Evolutionary conservation across 805 yeast genomes (phyloP).

Genomic region (Zygosaccharomyces pseudorouxii): DNA sequence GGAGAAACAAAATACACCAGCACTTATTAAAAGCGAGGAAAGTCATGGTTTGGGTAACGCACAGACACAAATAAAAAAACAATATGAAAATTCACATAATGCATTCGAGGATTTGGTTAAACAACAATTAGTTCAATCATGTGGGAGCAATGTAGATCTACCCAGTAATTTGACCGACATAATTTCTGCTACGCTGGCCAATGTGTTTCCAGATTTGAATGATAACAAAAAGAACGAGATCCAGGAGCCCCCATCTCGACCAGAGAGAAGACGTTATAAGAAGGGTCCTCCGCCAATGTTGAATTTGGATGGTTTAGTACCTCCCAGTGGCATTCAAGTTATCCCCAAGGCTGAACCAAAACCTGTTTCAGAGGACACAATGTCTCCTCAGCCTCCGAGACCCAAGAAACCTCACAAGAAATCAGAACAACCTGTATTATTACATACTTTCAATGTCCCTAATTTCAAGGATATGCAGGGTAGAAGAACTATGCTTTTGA

Average conservation of each 20-base stretch:
- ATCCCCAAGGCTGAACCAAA: conserved; percentile 9
- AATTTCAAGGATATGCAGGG: conserved; percentile 17
- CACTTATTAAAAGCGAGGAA: background rate
- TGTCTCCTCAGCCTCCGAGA: conserved; percentile 6
- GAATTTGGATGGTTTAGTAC: conserved; percentile 32
- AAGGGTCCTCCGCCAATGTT: conserved; percentile 22
- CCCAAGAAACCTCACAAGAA: conserved; percentile 11
- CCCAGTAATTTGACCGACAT: conserved; percentile 18
- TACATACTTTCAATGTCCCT: conserved; percentile 21
- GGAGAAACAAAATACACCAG: background rate
- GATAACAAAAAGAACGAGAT: conserved; percentile 7
- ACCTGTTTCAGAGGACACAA: conserved; percentile 1
- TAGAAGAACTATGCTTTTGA: conserved; percentile 21
- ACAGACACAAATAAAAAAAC: background rate
- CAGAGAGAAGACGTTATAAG: conserved; percentile 10
- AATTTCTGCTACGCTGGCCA: conserved; percentile 25
- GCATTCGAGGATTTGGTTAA: conserved; percentile 24
- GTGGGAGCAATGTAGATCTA: conserved; percentile 11
- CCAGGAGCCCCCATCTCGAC: conserved; percentile 2
- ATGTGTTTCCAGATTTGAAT: conserved; percentile 21
- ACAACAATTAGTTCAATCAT: conserved; percentile 18
- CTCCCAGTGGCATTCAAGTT: conserved; percentile 17
- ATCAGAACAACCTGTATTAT: conserved; percentile 5
- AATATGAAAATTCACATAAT: conserved; percentile 13
- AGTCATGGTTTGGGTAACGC: background rate